Percentiles rank a stretch among this genome's conserved stretches.
Evolutionary conservation across 2,329 filamentous ascomycete species (phyloP).

Genomic region (Ascocoryne sarcoides): DNA sequence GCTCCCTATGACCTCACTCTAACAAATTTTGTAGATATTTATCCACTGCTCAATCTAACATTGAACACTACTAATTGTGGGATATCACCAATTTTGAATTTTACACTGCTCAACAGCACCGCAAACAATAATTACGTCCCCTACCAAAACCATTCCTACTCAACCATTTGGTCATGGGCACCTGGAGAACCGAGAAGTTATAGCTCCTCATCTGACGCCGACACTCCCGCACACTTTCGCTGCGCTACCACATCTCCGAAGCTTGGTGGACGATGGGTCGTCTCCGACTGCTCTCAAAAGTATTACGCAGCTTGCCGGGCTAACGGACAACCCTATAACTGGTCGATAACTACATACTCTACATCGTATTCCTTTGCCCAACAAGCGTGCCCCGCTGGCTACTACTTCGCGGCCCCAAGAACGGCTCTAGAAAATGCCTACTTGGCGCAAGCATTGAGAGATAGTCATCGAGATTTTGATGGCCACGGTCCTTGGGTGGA

Average conservation of each 20-base stretch:
- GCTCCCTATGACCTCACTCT: background rate
- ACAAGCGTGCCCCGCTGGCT: conserved; percentile 38
- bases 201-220: conserved; percentile 25
- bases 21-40: conserved; percentile 16
- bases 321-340: conserved; percentile 43
- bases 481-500: conserved; percentile 44
- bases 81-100: conserved; percentile 50
- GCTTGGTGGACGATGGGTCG: conserved; percentile 46
- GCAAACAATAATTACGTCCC: conserved; percentile 38
- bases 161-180: conserved; percentile 50
- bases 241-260: conserved; percentile 45
- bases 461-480: conserved; percentile 17
- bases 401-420: conserved; percentile 47
- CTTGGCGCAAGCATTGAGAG: conserved; percentile 31
- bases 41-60: conserved; percentile 28
- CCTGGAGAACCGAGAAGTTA: conserved; percentile 43
- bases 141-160: conserved; percentile 42
- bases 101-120: conserved; percentile 41
- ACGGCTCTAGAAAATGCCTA: conserved; percentile 56
- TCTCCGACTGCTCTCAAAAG: conserved; percentile 43
- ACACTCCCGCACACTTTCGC: conserved; percentile 32
- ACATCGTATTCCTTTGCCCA: conserved; percentile 37
- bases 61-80: conserved; percentile 45
- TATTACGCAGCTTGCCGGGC: conserved; percentile 49
- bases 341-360: conserved; percentile 39